Percentiles rank a stretch among this genome's conserved stretches.
Conservation (phyloP, 305 asterid species). For the Ilex paraguariensis region DNA sequence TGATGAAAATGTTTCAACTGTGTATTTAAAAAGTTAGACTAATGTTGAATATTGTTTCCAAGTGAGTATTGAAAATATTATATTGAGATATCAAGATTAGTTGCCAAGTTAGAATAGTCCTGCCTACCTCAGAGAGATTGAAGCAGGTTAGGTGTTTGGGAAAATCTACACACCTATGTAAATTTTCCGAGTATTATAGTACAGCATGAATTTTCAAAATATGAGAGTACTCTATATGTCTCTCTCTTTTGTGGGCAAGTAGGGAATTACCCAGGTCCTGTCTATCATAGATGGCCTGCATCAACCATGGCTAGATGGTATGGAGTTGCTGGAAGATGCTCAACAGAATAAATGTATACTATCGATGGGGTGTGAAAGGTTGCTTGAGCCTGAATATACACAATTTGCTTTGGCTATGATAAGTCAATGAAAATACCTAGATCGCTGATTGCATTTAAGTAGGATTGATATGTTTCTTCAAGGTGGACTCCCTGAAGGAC, state of each 20-base stretch:
- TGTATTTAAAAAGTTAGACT: no score
- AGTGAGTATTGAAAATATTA: no score
- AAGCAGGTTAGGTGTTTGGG: slow-evolving; percentile 44
- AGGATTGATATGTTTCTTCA: slow-evolving; percentile 73
- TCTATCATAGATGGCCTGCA: slow-evolving; percentile 41
- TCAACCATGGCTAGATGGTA: slow-evolving; percentile 62
- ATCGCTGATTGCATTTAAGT: slow-evolving; percentile 4
- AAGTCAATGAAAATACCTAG: neutral
- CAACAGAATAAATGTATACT: slow-evolving; percentile 41
- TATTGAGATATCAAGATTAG: no score
- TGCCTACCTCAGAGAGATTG: slow-evolving; percentile 39
- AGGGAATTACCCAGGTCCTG: slow-evolving; percentile 65
- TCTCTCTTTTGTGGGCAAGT: slow-evolving; percentile 12
- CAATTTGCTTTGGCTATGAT: neutral
- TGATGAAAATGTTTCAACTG: no score
- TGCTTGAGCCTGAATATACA: slow-evolving; percentile 3
- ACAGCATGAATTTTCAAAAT: no score
- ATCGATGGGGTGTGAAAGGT: slow-evolving; percentile 72
- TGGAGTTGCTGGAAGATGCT: slow-evolving; percentile 56
- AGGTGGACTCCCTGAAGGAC: slow-evolving; percentile 69
- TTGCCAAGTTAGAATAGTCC: no score
- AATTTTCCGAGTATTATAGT: no score
- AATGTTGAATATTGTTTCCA: no score
- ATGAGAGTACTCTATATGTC: no score
- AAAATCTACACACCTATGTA: neutral